These are phyloP conservation scores for Grosmannia serpens DNA, from an alignment of 2,329 filamentous ascomycete genomes.

Conservation along the genomic window DNA sequence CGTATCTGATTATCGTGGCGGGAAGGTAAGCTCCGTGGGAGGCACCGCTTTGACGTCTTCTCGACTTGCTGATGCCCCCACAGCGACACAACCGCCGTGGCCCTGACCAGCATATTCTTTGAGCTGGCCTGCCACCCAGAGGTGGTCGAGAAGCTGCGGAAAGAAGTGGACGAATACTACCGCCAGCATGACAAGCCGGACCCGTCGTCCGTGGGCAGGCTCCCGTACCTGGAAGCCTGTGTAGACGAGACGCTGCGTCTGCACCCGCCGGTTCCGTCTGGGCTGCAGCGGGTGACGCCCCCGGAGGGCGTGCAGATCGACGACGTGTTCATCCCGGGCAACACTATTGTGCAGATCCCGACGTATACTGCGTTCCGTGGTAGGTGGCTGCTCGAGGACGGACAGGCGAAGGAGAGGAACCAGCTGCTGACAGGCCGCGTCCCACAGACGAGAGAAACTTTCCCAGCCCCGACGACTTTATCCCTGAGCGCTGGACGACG, in stretches of 20 bases:
- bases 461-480: conserved; percentile 16
- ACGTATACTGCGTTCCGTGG: conserved; percentile 3
- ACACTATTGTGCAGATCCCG: conserved; percentile 21
- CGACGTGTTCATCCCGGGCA: conserved; percentile 22
- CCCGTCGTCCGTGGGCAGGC: not conserved
- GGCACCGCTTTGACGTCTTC: not conserved
- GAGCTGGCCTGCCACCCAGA: conserved; percentile 10
- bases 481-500: conserved; percentile 23
- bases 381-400: not conserved
- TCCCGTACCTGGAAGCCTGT: conserved; percentile 19
- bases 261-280: conserved; percentile 21
- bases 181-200: not conserved
- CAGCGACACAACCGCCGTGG: conserved; percentile 10
- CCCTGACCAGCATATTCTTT: conserved; percentile 6
- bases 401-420: not conserved
- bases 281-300: conserved; percentile 24
- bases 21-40: not conserved
- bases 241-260: conserved; percentile 4
- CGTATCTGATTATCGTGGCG: conserved; percentile 6
- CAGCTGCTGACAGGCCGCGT: not conserved
- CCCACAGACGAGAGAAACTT: conserved; percentile 9
- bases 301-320: conserved; percentile 24
- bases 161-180: conserved; percentile 18
- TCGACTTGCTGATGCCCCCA: not conserved
- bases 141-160: conserved; percentile 15